Base-by-base conservation (phyloP, 228 moss, liverwort and hornwort species). In the Sphagnum magellanicum region DNA sequence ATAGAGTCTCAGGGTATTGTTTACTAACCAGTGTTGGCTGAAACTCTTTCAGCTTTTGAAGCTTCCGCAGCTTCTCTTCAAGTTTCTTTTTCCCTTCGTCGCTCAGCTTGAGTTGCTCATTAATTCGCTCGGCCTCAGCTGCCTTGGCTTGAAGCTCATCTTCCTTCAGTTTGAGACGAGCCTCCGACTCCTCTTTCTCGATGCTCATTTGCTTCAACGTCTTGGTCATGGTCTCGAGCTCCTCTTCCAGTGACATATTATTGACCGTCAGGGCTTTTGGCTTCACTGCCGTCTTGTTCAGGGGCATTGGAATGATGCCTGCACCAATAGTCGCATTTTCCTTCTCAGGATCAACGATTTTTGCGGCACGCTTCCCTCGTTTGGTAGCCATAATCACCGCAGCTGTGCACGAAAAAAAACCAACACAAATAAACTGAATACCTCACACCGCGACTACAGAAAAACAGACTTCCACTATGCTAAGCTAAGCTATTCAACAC, bases 1-100 rank as follows among this genome's bases (percentile, higher is more conserved):
- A 16, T 8, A 63, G 63, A 16, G 48, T 63, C 4, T 8, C 8
- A 63, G 1, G 4, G 60, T 50, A 48, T 4, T n/a, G 32, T 32
- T 32, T 32, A 49, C 82, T 59, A 67, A 95, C 95, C 80, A 95
- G 68, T 6, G 79, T 84, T 10, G 95, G 95, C 16, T 87, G 84
- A 51, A 91, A 95, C 63, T 90, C 88, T 66, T 90, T 91, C 9
- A 73, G 67, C 72, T 87, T 95, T 73, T 92, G 88, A 10, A 95
- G 85, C 70, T 92, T 90, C 7, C 92, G 91, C 32, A 92, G 74
- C 65, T 83, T 91, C 58, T 86, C 80, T 60, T 79, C 84, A 0
- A 94, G 89, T 72, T 72, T 81, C 72, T 87, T 85, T 68, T 90
- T 90, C 60, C 88, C 92, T 14, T 84, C 79, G 10, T 88, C 95